A percentile compares a stretch with the other conserved stretches of the same genome.
Conservation (phyloP, 2,329 filamentous ascomycete species). For the Aspergillus piperis region DNA sequence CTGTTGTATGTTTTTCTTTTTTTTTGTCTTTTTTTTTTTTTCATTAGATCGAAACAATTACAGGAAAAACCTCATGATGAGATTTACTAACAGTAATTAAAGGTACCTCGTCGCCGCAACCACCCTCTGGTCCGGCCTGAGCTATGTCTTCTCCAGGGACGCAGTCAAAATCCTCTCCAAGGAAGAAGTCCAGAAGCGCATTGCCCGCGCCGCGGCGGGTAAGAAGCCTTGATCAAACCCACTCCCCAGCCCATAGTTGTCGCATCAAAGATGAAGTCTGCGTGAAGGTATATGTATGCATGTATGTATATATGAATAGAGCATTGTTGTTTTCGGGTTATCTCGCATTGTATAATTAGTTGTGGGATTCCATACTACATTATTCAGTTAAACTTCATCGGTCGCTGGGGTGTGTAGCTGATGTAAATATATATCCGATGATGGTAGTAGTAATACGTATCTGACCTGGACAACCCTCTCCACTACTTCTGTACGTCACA, state of each 20-base stretch:
- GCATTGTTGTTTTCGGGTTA: background rate
- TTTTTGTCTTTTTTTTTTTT: background rate
- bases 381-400: background rate
- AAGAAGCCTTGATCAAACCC: conserved; percentile 20
- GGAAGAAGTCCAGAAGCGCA: conserved; percentile 42
- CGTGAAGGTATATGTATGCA: conserved; percentile 4
- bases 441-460: no score
- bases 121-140: conserved; percentile 89
- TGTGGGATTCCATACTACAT: background rate
- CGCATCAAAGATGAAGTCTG: conserved; percentile 1
- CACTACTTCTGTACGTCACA: no score
- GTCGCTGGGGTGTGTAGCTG: no score
- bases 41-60: background rate
- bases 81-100: conserved; percentile 20
- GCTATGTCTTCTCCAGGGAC: conserved; percentile 87
- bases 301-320: background rate
- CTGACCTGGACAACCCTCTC: no score
- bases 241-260: background rate
- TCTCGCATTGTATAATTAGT: background rate
- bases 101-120: conserved; percentile 85
- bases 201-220: conserved; percentile 32
- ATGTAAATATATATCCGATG: no score
- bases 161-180: conserved; percentile 79
- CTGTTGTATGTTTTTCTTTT: conserved; percentile 44
- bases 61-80: background rate